Percentiles rank a stretch among this genome's conserved stretches.
Evolutionary conservation across 1,284 basidiomycete species (phyloP).

Genomic region (Cutaneotrichosporon daszewskae): DNA sequence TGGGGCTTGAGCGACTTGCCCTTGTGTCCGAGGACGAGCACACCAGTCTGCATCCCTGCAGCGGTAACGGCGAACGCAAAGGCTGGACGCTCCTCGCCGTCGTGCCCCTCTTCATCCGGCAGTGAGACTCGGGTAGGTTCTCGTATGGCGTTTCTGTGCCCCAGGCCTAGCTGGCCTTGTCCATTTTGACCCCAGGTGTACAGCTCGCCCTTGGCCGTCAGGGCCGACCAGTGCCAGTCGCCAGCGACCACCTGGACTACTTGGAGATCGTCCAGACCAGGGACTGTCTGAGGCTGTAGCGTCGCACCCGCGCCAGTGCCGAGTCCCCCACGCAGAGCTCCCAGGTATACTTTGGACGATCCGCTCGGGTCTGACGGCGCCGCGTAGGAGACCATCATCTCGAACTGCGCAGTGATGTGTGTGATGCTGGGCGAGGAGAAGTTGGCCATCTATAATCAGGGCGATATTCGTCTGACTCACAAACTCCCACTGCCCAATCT

Average conservation of each 20-base stretch:
- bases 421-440: slow-evolving; percentile 40
- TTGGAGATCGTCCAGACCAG: slow-evolving; percentile 62
- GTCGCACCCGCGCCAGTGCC: neutral
- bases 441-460: slow-evolving; percentile 27
- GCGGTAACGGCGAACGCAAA: slow-evolving; percentile 75
- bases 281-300: slow-evolving; percentile 56
- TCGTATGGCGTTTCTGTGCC: slow-evolving; percentile 5
- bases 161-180: slow-evolving; percentile 73
- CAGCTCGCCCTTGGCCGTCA: slow-evolving; percentile 69
- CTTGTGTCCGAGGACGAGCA: slow-evolving; percentile 65
- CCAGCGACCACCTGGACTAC: slow-evolving; percentile 81
- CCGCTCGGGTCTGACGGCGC: slow-evolving; percentile 56
- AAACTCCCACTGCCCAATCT: slow-evolving; percentile 46
- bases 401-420: slow-evolving; percentile 78
- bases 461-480: slow-evolving; percentile 51
- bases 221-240: slow-evolving; percentile 81
- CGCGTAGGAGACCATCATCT: slow-evolving; percentile 73
- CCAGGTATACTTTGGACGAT: slow-evolving; percentile 33
- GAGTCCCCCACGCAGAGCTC: slow-evolving; percentile 7
- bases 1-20: no score
- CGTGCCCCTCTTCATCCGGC: slow-evolving; percentile 21
- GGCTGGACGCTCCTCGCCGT: no score
- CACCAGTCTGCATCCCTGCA: slow-evolving; percentile 81
- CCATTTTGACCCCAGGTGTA: slow-evolving; percentile 78
- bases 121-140: slow-evolving; percentile 60